Evolutionary conservation across 805 yeast genomes (phyloP), one percentile per base, ranked within the genome.

Genomic region (Lipomyces chichibuensis): DNA sequence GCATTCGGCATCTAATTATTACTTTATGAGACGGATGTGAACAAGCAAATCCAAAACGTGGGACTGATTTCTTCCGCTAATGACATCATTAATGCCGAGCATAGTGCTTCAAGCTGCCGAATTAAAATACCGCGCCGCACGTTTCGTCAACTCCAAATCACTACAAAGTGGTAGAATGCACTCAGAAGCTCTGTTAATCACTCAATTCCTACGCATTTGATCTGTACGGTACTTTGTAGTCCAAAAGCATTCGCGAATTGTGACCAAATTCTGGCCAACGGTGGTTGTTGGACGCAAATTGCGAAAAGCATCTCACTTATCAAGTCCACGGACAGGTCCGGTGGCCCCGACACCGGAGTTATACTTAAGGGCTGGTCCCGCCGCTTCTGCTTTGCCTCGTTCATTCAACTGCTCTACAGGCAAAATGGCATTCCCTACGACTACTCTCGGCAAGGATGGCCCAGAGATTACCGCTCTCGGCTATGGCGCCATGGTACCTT

Each of bases 401-500:
- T 17, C 23, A 17, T 43, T 43, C 49, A 43, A 11, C 49, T n/a
- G 0, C 49, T 43, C 49, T 17, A n/a, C 49, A 17, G 25, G 20
- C 43, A 60, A 23, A 20, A 65, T 65, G 67, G 20, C 59, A 11
- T 39, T 60, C 35, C 65, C 65, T 27, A 66, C 61, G 20, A 57
- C 61, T 39, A 25, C 23, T 8, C 65, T 67, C 35, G 70, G 70
- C n/a, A 64, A 39, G 49, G 51, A 65, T 51, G 69, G 67, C n/a
- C 66, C 65, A 43, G 17, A 49, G 6, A 62, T 66, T 37, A 49
- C 67, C 37, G 69, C 65, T 32, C 62, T 66, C 54, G 69, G 69
- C 23, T 66, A 54, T 43, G 69, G 69, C 23, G 66, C 67, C 35
- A 66, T 66, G 69, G 69, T 66, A 54, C 13, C 37, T 37, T 37